These are phyloP conservation scores for Aspergillus persii DNA, from an alignment of 2,329 filamentous ascomycete species.

Conservation along the genomic window DNA sequence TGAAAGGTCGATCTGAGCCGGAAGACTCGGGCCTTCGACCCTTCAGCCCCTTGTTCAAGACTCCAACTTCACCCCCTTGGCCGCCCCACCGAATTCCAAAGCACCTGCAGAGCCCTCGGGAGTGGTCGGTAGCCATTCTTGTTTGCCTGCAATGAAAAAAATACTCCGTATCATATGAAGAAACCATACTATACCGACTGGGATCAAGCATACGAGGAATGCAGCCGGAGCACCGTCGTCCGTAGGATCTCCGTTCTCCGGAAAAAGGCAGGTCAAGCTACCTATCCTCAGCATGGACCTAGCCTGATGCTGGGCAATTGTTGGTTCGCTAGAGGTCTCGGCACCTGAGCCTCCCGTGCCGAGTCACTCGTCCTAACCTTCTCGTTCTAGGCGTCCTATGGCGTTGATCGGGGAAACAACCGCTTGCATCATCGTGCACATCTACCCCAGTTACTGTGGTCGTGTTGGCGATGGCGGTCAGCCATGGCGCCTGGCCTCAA, in stretches of 20 bases:
- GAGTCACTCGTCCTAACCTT: not conserved
- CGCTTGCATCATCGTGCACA: not conserved
- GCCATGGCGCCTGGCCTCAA: not conserved
- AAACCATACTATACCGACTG: not conserved
- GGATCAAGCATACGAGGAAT: not conserved
- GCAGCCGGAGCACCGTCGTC: not conserved
- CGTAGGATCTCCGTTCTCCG: not conserved
- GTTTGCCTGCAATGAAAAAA: not conserved
- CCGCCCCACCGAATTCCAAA: no score
- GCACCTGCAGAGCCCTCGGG: not conserved
- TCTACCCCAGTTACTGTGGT: not conserved
- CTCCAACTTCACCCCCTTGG: no score
- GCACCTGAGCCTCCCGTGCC: not conserved
- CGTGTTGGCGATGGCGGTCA: not conserved
- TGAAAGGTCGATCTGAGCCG: not conserved
- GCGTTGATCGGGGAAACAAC: not conserved
- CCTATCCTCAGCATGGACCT: not conserved
- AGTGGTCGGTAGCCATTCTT: not conserved
- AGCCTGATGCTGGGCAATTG: not conserved
- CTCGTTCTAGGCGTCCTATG: not conserved
- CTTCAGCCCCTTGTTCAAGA: no score
- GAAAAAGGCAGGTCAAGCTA: not conserved
- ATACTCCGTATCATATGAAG: not conserved
- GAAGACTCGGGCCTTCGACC: not conserved
- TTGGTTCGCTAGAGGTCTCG: conserved; percentile 2